Percentiles rank a stretch among this genome's conserved stretches.
phyloP scores from a whole-genome alignment of 2,329 filamentous ascomycete genomes.

The Ophiostoma sp. region DNA sequence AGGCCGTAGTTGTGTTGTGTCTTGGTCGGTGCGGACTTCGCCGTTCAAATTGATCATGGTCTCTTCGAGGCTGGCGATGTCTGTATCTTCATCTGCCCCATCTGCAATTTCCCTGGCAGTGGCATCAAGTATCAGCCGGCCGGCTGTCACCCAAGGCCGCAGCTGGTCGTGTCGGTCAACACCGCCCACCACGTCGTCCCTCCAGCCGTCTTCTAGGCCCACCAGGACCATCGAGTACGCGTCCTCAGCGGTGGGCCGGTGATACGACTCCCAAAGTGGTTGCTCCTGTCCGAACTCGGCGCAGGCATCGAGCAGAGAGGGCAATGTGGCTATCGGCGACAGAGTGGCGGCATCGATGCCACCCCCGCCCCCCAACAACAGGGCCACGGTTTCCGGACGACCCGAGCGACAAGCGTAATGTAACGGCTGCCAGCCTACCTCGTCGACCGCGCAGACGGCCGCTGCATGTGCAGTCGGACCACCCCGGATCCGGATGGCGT shows the following conservation, averaged over 20 bases:
- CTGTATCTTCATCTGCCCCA: too few relatives aligned
- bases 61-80: background rate
- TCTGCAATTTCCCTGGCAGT: too few relatives aligned
- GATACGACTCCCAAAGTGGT: background rate
- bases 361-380: background rate
- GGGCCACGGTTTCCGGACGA: background rate
- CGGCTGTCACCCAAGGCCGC: background rate
- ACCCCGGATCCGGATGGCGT: background rate
- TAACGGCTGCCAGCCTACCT: background rate
- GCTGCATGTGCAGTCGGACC: background rate
- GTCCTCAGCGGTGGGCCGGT: background rate
- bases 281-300: background rate
- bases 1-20: slow-evolving; percentile 5
- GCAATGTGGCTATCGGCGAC: background rate
- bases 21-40: slow-evolving; percentile 10
- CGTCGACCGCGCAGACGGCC: background rate
- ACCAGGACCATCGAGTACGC: background rate
- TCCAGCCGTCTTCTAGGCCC: background rate
- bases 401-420: background rate
- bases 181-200: background rate
- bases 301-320: background rate
- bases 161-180: background rate
- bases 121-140: background rate
- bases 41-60: background rate
- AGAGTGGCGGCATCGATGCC: background rate